Conservation (phyloP, 495 filamentous ascomycete genomes). For the Corynascus novoguineensis region DNA sequence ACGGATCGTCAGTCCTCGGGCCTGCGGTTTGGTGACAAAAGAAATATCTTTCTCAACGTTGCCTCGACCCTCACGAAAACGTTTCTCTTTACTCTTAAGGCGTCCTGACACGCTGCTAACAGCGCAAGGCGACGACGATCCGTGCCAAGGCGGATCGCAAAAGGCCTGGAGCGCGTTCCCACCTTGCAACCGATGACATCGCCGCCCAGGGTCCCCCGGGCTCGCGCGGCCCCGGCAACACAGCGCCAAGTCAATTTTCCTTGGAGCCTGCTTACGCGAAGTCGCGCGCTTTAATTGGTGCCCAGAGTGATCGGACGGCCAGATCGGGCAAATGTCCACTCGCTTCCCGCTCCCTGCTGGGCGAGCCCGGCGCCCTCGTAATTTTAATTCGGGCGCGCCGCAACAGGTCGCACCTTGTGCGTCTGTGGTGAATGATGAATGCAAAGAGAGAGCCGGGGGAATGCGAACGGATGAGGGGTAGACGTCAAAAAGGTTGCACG, state of each 20-base stretch:
- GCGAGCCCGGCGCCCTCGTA: not conserved
- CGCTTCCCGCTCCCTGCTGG: not conserved
- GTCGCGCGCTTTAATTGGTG: conserved; percentile 17
- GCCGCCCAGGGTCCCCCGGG: not conserved
- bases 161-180: not conserved
- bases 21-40: not conserved
- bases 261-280: conserved; percentile 10
- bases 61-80: not conserved
- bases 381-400: not conserved
- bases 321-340: conserved; percentile 8
- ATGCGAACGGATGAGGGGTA: not conserved
- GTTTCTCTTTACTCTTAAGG: too few relatives aligned
- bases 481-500: not conserved
- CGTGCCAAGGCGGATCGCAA: not conserved
- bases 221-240: not conserved
- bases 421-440: not conserved
- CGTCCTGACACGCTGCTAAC: too few relatives aligned
- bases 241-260: conserved; percentile 4
- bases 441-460: not conserved
- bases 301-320: conserved; percentile 17
- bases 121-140: not conserved
- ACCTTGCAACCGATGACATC: not conserved
- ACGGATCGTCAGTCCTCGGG: not conserved
- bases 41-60: too few relatives aligned
- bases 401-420: not conserved